phyloP scores from a whole-genome alignment of 1,284 basidiomycete genomes.

The Macrocystidia cucumis region DNA sequence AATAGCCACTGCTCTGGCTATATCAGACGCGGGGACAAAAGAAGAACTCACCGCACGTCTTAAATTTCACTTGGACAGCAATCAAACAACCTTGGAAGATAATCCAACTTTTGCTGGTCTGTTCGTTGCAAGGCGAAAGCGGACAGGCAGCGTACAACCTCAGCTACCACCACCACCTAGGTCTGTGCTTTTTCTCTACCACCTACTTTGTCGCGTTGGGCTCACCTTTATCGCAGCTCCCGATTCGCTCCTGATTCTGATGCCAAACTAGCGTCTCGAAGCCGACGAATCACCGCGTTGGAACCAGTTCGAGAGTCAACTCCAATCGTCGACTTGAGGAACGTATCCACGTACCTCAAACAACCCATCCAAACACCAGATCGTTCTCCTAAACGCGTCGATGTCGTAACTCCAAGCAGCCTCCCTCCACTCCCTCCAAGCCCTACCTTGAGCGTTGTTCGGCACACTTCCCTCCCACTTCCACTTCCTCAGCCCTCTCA shows the following conservation, averaged over 20 bases:
- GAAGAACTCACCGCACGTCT: conserved; percentile 52
- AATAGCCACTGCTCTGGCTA: conserved; percentile 41
- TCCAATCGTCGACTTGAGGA: conserved; percentile 34
- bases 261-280: background rate
- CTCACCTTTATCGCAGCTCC: conserved; percentile 15
- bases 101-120: conserved; percentile 47
- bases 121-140: conserved; percentile 33
- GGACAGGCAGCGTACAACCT: conserved; percentile 36
- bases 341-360: conserved; percentile 45
- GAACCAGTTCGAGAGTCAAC: conserved; percentile 35
- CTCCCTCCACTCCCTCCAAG: conserved; percentile 26
- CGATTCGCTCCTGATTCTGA: background rate
- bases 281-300: conserved; percentile 23
- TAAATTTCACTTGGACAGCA: conserved; percentile 45
- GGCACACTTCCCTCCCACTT: no score
- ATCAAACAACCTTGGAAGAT: conserved; percentile 43
- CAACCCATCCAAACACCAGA: conserved; percentile 21
- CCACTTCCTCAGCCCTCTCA: no score
- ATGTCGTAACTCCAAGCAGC: conserved; percentile 25
- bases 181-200: background rate
- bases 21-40: conserved; percentile 48
- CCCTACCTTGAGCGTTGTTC: conserved; percentile 25
- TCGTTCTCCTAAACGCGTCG: conserved; percentile 15
- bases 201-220: conserved; percentile 1
- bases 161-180: conserved; percentile 13